Conservation (phyloP, 331 rosid species). For the Quercus lobata region DNA sequence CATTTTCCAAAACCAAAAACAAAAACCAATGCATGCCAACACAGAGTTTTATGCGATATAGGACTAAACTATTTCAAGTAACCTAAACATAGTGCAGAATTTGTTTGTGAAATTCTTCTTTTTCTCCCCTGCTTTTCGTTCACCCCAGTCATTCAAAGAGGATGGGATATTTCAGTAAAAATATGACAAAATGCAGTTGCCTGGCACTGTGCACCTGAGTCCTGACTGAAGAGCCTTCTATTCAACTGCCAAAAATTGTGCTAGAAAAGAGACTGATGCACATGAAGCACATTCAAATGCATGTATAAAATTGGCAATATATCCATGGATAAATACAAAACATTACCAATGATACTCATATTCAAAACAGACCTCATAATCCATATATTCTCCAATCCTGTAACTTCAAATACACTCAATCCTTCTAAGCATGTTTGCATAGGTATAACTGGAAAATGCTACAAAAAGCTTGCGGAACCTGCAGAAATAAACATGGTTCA, state of each 20-base stretch:
- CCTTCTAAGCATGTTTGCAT: constrained; percentile 68
- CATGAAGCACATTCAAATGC: not conserved
- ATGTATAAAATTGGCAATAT: not conserved
- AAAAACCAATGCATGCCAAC: not conserved
- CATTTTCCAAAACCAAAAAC: not conserved
- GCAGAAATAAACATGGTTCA: constrained; percentile 19
- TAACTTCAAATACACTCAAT: constrained; percentile 14
- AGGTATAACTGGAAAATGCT: constrained; percentile 76
- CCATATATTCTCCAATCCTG: not conserved
- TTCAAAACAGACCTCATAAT: not conserved
- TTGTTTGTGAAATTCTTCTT: not conserved
- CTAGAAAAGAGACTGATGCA: too few relatives aligned
- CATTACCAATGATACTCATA: not conserved
- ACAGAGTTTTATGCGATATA: not conserved
- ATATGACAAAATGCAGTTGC: too few relatives aligned
- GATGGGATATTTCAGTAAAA: not conserved
- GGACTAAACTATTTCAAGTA: not conserved
- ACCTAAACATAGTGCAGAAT: not conserved
- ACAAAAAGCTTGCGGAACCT: constrained; percentile 94
- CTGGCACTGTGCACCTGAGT: too few relatives aligned
- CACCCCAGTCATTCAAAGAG: not conserved
- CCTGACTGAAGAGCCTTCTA: too few relatives aligned
- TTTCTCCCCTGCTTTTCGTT: not conserved
- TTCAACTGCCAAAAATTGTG: too few relatives aligned
- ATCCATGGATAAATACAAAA: not conserved